Percentiles rank a stretch among this genome's conserved stretches.
Conservation (phyloP, 2,329 filamentous ascomycete genomes). For the Davidsoniella australis region DNA sequence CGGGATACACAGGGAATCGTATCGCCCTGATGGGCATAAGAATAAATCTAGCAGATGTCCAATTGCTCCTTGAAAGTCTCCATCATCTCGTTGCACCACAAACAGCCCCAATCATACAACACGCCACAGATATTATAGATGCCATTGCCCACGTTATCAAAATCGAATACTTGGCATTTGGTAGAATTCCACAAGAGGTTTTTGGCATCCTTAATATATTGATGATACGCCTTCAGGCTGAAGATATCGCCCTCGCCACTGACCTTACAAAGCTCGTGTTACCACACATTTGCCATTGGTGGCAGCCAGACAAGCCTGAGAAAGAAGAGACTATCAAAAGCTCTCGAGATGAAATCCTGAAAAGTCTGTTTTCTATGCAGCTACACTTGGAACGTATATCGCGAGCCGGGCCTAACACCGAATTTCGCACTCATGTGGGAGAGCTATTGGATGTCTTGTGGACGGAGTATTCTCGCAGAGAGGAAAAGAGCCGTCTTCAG, state of each 20-base stretch:
- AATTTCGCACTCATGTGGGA: constrained; percentile 34
- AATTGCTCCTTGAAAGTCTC: constrained; percentile 48
- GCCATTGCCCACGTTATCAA: constrained; percentile 33
- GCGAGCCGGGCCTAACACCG: constrained; percentile 22
- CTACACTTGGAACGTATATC: constrained; percentile 44
- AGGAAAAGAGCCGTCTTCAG: constrained; percentile 55
- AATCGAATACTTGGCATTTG: constrained; percentile 37
- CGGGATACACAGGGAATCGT: constrained; percentile 7
- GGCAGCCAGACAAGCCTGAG: constrained; percentile 51
- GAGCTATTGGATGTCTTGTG: constrained; percentile 56
- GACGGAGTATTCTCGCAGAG: constrained; percentile 57
- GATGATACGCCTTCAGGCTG: constrained; percentile 46
- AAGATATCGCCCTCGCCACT: constrained; percentile 47
- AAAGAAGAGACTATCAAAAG: constrained; percentile 43
- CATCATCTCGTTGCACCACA: constrained; percentile 44
- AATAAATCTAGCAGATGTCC: constrained; percentile 15
- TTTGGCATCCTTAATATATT: constrained; percentile 63
- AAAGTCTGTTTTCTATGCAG: constrained; percentile 49
- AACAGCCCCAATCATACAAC: constrained; percentile 42
- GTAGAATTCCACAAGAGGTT: constrained; percentile 50
- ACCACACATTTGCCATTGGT: constrained; percentile 57
- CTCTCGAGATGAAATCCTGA: constrained; percentile 62
- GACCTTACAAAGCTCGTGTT: constrained; percentile 43
- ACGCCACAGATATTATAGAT: not conserved
- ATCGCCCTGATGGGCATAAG: constrained; percentile 9